Evolutionary conservation across 1,284 basidiomycete genomes (phyloP), one percentile per base, ranked within the genome.

Genomic region (Apiotrichum mycotoxinovorans): DNA sequence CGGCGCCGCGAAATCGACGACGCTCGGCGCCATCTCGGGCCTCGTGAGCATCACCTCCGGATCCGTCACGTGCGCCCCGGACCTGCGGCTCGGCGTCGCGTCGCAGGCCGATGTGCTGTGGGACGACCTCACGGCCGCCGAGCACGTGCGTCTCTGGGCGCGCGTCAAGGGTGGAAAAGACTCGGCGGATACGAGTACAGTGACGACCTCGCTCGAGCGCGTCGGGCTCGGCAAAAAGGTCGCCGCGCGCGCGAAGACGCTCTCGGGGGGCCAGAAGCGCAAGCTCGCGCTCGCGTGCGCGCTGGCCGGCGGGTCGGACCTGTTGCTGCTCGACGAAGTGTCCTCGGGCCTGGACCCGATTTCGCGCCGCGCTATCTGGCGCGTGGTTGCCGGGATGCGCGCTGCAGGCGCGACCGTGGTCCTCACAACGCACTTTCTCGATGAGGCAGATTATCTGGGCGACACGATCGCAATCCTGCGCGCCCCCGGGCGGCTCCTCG

Each of bases 21-120:
- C 83, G 0, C 79, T 90, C 23, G 84, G 84, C 5, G 82, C 88
- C 52, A 76, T 91, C 11, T 85, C 82, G 2, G 83, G 84, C 1
- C 79, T 89, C 2, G 75, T 84, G 14, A 81, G 82, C 4, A 81
- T 80, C 27, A 84, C 83, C 1, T 78, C 80, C 18, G 87, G 88
- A 20, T 74, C 78, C 4, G 80, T 89, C 18, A 78, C 79, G 1
- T 90, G 88, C 66, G 84, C 66, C 8, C 56, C 61, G 15, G 69
- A 73, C 56, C 62, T 59, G 48, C 60, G 57, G 46, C 74, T 90
- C 18, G 88, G 88, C 9, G 84, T 90, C 54, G 88, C 89, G 0
- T 87, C 87, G 0, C 88, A 91, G 75, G 88, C 87, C 77, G 89
- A 90, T 63, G 87, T 91, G 2, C 79, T 91, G 1, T 89, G 88